A percentile compares a stretch with the other conserved stretches of the same genome.
Evolutionary conservation across 23 red algal genomes (phyloP).

Genomic region (Gracilaria domingensis): DNA sequence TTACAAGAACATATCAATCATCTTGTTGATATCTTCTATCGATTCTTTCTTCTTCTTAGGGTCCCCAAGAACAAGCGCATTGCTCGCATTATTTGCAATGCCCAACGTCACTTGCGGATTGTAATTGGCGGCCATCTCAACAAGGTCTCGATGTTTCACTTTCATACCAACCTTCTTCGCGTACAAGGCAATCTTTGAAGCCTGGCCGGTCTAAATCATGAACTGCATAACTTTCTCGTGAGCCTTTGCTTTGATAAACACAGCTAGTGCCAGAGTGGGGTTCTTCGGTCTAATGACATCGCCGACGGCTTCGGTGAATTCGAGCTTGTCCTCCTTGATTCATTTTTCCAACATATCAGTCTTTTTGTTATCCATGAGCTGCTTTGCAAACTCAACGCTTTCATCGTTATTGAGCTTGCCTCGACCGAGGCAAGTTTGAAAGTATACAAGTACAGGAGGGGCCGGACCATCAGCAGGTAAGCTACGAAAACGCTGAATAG

Average conservation of each 20-base stretch:
- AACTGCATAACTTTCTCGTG: conserved; percentile 93
- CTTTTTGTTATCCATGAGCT: conserved; percentile 67
- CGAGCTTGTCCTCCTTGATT: conserved; percentile 92
- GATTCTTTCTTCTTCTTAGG: conserved; percentile 65
- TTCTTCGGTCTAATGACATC: conserved; percentile 70
- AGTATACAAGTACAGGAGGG: conserved; percentile 89
- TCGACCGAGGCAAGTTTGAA: conserved; percentile 90
- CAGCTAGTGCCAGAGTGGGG: conserved; percentile 75
- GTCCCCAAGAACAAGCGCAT: conserved; percentile 71
- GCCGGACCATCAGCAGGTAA: conserved; percentile 55
- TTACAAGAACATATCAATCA: conserved; percentile 91
- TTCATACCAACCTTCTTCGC: conserved; percentile 83
- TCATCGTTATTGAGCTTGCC: conserved; percentile 89
- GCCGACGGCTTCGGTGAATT: conserved; percentile 85
- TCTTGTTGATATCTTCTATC: conserved; percentile 78
- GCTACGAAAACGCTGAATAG: conserved; percentile 75
- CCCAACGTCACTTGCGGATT: conserved; percentile 86
- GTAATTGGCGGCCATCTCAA: conserved; percentile 68
- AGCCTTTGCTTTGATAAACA: conserved; percentile 87
- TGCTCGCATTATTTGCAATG: conserved; percentile 74
- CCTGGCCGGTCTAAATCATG: conserved; percentile 75
- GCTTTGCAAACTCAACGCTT: conserved; percentile 69
- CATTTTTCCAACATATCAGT: conserved; percentile 86
- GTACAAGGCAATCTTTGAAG: conserved; percentile 75
- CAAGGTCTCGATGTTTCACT: conserved; percentile 75